Conservation (phyloP, 345 rosid species). For the Kandelia obovata region DNA sequence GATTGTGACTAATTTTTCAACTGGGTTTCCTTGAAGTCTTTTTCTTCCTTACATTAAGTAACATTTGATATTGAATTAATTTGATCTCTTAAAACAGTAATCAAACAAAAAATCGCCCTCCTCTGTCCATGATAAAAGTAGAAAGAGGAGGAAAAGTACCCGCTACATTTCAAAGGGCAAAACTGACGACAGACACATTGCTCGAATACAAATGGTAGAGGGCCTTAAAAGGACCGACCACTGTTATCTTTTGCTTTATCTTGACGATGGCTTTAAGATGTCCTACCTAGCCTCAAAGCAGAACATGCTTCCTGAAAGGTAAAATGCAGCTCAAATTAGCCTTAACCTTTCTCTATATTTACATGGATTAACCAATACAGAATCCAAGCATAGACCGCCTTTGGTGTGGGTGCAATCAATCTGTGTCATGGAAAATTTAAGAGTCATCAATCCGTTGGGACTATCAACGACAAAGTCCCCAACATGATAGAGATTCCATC, state of each 20-base stretch:
- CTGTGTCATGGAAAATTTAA: constrained; percentile 74
- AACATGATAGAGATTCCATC: constrained; percentile 64
- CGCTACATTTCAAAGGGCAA: neutral
- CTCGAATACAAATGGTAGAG: neutral
- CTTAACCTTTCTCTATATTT: constrained; percentile 37
- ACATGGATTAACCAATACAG: constrained; percentile 58
- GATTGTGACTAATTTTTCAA: no score
- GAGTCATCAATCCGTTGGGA: constrained; percentile 24
- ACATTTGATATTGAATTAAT: no score
- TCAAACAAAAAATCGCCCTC: no score
- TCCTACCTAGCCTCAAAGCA: constrained; percentile 18
- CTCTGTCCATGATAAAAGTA: no score
- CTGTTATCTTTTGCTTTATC: constrained; percentile 3
- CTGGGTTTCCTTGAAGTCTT: no score
- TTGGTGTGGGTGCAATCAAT: constrained; percentile 95
- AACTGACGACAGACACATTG: neutral
- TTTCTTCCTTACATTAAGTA: no score
- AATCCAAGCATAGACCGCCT: constrained; percentile 85
- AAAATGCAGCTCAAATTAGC: constrained; percentile 45
- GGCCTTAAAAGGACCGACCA: constrained; percentile 4
- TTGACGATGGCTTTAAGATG: neutral
- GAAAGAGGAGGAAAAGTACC: neutral
- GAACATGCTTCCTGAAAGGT: constrained; percentile 17
- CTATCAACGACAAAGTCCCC: constrained; percentile 66
- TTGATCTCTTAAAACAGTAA: no score